Conservation (phyloP, 108 stramenopile genomes). For the Cyclotella choctawhatcheeana region DNA sequence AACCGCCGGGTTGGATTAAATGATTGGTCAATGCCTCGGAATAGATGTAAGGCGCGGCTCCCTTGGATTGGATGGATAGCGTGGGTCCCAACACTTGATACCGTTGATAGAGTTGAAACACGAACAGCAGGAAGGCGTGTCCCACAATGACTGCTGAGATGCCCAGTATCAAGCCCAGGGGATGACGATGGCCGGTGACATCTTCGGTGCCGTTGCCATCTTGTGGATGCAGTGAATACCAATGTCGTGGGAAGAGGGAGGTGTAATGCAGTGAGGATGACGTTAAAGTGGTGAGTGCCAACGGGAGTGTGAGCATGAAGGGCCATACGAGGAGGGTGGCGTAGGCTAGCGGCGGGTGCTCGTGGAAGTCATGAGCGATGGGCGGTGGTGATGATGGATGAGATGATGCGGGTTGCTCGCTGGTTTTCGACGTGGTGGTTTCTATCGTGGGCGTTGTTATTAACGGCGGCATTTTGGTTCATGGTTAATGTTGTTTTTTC, state of each 20-base stretch:
- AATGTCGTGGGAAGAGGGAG: constrained; percentile 61
- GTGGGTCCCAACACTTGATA: constrained; percentile 51
- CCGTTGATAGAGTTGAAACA: constrained; percentile 61
- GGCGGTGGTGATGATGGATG: too few relatives aligned
- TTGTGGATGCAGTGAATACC: constrained; percentile 50
- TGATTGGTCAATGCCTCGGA: constrained; percentile 77
- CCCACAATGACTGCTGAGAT: constrained; percentile 84
- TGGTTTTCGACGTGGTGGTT: too few relatives aligned
- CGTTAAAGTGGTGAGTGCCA: constrained; percentile 58
- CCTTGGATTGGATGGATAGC: constrained; percentile 75
- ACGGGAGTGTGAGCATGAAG: constrained; percentile 69
- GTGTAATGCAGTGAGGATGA: constrained; percentile 54
- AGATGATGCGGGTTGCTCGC: too few relatives aligned
- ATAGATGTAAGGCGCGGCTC: constrained; percentile 74
- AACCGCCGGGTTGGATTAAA: constrained; percentile 90
- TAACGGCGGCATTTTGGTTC: too few relatives aligned
- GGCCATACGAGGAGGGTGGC: constrained; percentile 79
- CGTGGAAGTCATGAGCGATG: constrained; percentile 10
- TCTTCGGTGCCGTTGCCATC: constrained; percentile 31
- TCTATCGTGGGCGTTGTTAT: too few relatives aligned
- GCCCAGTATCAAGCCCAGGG: constrained; percentile 82
- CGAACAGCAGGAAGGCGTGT: constrained; percentile 70
- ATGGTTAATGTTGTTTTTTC: too few relatives aligned
- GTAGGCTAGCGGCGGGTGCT: constrained; percentile 53
- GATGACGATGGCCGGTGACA: constrained; percentile 56